Evolutionary conservation across 2,329 filamentous ascomycete genomes (phyloP).

Genomic region (Fusarium sp.): DNA sequence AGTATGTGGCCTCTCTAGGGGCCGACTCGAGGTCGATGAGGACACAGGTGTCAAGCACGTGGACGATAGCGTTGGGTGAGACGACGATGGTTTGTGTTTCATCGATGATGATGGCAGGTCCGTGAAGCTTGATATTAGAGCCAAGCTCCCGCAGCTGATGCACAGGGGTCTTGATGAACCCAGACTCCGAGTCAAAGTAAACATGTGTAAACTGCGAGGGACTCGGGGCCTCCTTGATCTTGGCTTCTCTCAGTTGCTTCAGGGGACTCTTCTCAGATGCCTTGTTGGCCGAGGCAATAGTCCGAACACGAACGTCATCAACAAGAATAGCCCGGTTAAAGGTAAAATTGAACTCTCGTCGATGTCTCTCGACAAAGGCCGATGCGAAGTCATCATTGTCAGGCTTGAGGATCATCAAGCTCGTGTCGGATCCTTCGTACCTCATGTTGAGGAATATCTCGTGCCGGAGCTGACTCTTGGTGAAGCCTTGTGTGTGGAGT

Average conservation of each 20-base stretch:
- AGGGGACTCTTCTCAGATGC: conserved; percentile 32
- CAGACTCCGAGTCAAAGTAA: conserved; percentile 21
- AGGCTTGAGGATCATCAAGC: conserved; percentile 48
- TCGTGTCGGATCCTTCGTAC: conserved; percentile 56
- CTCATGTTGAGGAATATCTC: conserved; percentile 55
- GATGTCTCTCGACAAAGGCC: conserved; percentile 76
- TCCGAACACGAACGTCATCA: conserved; percentile 55
- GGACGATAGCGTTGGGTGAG: conserved; percentile 44
- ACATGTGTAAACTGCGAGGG: background rate
- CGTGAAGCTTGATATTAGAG: conserved; percentile 30
- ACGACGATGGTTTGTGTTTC: conserved; percentile 79
- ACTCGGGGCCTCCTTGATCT: background rate
- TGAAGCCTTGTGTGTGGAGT: conserved; percentile 42
- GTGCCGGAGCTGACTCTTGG: conserved; percentile 52
- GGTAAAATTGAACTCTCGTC: conserved; percentile 78
- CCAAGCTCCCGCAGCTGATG: conserved; percentile 38
- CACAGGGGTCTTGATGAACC: conserved; percentile 40
- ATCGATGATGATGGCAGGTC: conserved; percentile 68
- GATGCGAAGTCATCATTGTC: conserved; percentile 67
- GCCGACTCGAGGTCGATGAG: conserved; percentile 46
- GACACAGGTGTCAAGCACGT: conserved; percentile 49
- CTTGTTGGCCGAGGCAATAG: background rate
- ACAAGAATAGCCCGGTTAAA: conserved; percentile 55
- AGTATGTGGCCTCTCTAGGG: background rate
- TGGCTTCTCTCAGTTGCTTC: conserved; percentile 32